These are phyloP conservation scores for Fraxinus velutina DNA, from an alignment of 305 asterid species.

Conservation along the genomic window DNA sequence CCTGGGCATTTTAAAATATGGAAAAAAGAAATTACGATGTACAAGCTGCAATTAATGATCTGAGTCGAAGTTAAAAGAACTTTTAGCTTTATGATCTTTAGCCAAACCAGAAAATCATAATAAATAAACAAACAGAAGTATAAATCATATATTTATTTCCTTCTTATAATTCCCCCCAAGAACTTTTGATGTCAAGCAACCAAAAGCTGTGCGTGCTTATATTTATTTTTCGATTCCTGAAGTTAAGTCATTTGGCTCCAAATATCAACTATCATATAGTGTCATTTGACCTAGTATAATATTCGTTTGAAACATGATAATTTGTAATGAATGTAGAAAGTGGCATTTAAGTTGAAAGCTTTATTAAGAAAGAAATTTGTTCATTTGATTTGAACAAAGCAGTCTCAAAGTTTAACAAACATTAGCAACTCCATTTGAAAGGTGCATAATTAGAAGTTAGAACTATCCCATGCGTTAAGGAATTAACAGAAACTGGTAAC, in stretches of 20 bases:
- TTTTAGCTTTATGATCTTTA: background rate
- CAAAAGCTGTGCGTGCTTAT: background rate
- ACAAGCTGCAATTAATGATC: background rate
- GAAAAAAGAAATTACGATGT: background rate
- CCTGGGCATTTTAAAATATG: slow-evolving; percentile 36
- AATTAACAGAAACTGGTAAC: too few relatives aligned
- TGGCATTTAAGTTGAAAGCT: background rate
- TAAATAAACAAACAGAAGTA: background rate
- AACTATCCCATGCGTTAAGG: background rate
- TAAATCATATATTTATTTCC: background rate
- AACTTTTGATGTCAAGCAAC: background rate
- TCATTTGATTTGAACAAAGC: background rate
- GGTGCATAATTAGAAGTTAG: background rate
- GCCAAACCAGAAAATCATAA: background rate
- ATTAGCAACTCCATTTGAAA: background rate
- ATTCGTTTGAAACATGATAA: background rate
- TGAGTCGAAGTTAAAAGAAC: background rate
- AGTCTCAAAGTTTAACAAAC: background rate
- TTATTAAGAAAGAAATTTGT: background rate
- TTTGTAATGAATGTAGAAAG: background rate
- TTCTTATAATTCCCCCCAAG: background rate
- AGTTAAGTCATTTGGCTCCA: background rate
- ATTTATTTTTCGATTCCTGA: background rate
- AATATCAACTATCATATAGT: background rate
- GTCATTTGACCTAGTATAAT: background rate